Evolutionary conservation across 106 monocot genomes (phyloP), one percentile per base, ranked within the genome.

Genomic region (Dioscorea zingiberensis): DNA sequence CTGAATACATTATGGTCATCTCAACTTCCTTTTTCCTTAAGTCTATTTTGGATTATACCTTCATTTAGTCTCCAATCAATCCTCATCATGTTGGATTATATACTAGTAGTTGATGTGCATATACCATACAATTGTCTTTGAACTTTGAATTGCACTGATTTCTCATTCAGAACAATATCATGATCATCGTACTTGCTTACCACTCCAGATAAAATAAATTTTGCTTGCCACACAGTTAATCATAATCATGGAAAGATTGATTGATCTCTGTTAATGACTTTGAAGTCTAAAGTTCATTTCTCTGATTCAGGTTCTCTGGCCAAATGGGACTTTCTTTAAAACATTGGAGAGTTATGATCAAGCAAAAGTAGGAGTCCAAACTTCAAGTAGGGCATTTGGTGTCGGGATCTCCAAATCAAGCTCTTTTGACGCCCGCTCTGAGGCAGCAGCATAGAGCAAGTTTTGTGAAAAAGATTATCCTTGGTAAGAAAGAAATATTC

Each of bases 371-470:
- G 57, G 17, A 46, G 19, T 60, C 62, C 72, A 72, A 54, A 70
- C 53, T 61, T 49, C 59, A 27, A 83, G 73, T 51, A 55, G 61
- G 47, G 27, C 14, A 4, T 46, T 15, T 27, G 29, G 49, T 63
- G 75, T 67, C 53, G 78, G 73, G n/a, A n/a, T n/a, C 25, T 21
- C 22, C 22, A 68, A 56, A 22, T 51, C 77, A 10, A 73, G 76
- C 58, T 80, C 89, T 29, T 98, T 89, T 55, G 83, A 98, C 48
- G 63, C 73, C 47, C 93, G 93, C 72, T 86, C 93, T 67, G 93
- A 93, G 67, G 93, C 86, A 49, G 78, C 93, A n/a, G 68, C 81
- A 93, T 2, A 86, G 89, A 82, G 98, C 98, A 57, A 89, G 84
- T 74, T 78, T 89, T 63, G 84, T 98, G 13, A 89, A 89, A 80